Conservation (phyloP, 371 early-diverging fungal species). For the Thermomucor indicae-seudaticae region DNA sequence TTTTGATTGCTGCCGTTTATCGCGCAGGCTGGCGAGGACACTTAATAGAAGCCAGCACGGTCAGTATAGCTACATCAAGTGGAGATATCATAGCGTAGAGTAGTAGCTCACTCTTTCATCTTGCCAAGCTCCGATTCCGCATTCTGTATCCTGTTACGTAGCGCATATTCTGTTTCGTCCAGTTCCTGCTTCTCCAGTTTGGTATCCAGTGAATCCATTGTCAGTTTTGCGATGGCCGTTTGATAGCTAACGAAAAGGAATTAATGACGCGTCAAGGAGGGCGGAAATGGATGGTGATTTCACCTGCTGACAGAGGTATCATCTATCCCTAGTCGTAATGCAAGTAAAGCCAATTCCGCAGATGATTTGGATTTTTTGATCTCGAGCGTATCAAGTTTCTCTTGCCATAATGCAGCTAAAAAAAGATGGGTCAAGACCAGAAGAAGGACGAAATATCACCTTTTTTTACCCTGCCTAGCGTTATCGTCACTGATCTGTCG, state of each 20-base stretch:
- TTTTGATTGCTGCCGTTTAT: neutral
- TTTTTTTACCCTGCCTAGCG: conserved; percentile 6
- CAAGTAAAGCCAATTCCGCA: conserved; percentile 5
- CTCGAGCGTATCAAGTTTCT: conserved; percentile 8
- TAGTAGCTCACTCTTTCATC: conserved; percentile 11
- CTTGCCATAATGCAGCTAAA: conserved; percentile 12
- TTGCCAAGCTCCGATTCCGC: conserved; percentile 10
- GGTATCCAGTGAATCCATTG: conserved; percentile 12
- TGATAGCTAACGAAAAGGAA: conserved; percentile 3
- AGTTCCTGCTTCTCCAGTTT: conserved; percentile 7
- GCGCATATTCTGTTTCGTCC: conserved; percentile 9
- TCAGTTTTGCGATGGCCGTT: conserved; percentile 13
- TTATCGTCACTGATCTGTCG: conserved; percentile 5
- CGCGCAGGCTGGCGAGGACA: conserved; percentile 2
- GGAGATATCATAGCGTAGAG: neutral
- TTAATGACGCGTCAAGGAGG: neutral
- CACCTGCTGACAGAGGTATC: conserved; percentile 13
- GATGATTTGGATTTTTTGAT: conserved; percentile 2
- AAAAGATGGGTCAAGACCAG: neutral
- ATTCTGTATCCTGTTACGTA: conserved; percentile 7
- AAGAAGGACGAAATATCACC: neutral
- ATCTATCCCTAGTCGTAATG: conserved; percentile 10
- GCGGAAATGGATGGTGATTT: neutral
- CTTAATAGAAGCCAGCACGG: neutral
- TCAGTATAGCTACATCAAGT: neutral